Evolutionary conservation across 2,329 filamentous ascomycete genomes (phyloP).

Genomic region (Hypoxylon sp.): DNA sequence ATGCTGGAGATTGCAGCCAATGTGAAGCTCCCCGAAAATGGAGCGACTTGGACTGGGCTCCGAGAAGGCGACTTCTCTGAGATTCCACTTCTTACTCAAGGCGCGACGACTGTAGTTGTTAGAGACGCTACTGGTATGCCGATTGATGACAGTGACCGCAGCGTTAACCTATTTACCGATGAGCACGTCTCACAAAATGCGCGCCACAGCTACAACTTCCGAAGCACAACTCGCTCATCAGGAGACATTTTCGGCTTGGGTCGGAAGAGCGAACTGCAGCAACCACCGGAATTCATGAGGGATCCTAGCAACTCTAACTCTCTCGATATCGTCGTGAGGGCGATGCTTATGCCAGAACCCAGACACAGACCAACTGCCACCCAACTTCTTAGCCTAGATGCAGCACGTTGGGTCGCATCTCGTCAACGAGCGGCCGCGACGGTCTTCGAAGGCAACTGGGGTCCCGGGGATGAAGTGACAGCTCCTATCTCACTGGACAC

Average conservation of each 20-base stretch:
- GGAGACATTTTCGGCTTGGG: constrained; percentile 63
- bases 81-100: constrained; percentile 88
- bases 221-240: constrained; percentile 51
- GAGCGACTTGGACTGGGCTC: constrained; percentile 89
- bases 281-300: constrained; percentile 92
- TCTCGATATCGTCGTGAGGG: constrained; percentile 85
- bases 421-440: constrained; percentile 90
- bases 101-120: constrained; percentile 75
- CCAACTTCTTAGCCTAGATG: constrained; percentile 79
- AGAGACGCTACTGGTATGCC: constrained; percentile 83
- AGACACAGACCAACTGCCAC: constrained; percentile 79
- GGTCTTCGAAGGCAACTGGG: constrained; percentile 96
- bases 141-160: constrained; percentile 61
- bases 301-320: constrained; percentile 79
- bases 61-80: constrained; percentile 91
- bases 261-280: constrained; percentile 65
- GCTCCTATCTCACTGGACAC: constrained; percentile 63
- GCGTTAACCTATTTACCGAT: constrained; percentile 54
- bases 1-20: constrained; percentile 96
- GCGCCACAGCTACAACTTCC: constrained; percentile 49
- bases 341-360: constrained; percentile 88
- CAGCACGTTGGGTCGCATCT: constrained; percentile 83
- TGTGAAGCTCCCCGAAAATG: constrained; percentile 93
- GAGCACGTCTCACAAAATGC: constrained; percentile 44
- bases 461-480: constrained; percentile 73